Base-by-base conservation (phyloP, 768 basidiomycete genomes). In the Boletus edulis region DNA sequence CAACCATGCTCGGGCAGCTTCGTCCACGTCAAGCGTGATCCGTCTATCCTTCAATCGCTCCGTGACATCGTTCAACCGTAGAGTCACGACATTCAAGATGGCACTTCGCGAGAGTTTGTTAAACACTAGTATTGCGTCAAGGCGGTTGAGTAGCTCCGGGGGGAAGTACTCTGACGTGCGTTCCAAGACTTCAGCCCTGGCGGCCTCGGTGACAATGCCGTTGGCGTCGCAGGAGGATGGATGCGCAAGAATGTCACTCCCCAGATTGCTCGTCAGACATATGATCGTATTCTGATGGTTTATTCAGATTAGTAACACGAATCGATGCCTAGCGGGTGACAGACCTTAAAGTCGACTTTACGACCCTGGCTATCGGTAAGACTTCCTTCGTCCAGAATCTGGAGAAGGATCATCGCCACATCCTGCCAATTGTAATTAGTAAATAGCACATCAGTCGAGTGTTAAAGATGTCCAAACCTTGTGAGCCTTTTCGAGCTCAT, bases 301-400 rank as follows among this genome's bases (percentile, higher is more conserved):
- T 12, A 1, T 13, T 49, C 14, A 7, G 3, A 22, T 66, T 31
- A 62, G 45, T 12, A 37, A n/a, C 46, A 29, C 13, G 0, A 13
- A 37, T 31, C 4, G 20, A 47, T 3, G 15, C 13, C 18, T 17
- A 31, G 27, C 2, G 22, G 22, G 22, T 22, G 22, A 22, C 22
- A 22, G 22, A 84, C 87, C 78, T 87, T 93, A 76, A 96, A 95
- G 68, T 94, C 92, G 3, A 96, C 88, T 67, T 92, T 91, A 51
- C 91, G 83, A 11, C 94, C 94, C 67, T 94, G 92, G 58, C 90
- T 92, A 67, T 97, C 94, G 0, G 94, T 95, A 57, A 95, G 78
- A 46, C 76, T 83, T 9, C 94, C 94, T 69, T 97, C 94, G 59
- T 97, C 93, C 13, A 97, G 79, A 44, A 97, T 89, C 67, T 96